phyloP scores from a whole-genome alignment of 2,329 filamentous ascomycete species.

The Neoscytalidium dimidiatum region DNA sequence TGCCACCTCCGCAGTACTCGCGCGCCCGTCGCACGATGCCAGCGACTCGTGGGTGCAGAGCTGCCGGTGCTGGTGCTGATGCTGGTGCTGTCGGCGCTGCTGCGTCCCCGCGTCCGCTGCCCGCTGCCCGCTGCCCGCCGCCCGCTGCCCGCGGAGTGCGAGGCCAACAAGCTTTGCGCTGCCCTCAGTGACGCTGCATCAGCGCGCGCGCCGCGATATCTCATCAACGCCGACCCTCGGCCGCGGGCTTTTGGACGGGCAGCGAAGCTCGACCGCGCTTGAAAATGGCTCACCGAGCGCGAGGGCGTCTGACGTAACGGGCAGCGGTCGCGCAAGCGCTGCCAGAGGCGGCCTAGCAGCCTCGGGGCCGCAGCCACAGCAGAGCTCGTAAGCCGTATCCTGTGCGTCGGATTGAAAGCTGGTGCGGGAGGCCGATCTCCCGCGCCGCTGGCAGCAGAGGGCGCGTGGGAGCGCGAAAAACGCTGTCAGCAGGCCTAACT shows the following conservation, averaged over 20 bases:
- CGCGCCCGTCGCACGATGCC: neutral
- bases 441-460: conserved; percentile 1
- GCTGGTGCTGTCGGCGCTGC: no score
- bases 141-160: neutral
- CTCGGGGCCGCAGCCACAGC: conserved; percentile 10
- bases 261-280: neutral
- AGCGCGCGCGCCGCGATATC: neutral
- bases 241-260: conserved; percentile 5
- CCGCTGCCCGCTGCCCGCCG: no score
- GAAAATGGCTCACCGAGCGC: conserved; percentile 16
- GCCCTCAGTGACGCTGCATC: neutral
- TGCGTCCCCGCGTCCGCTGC: neutral
- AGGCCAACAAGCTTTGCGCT: neutral
- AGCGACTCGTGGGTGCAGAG: neutral
- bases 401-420: neutral
- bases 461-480: neutral
- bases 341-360: conserved; percentile 8
- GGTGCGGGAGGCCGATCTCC: conserved; percentile 16
- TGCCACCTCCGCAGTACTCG: conserved; percentile 14
- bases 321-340: conserved; percentile 7
- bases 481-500: conserved; percentile 13
- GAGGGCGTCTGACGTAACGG: conserved; percentile 12
- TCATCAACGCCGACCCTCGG: conserved; percentile 2
- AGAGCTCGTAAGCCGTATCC: conserved; percentile 1
- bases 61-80: no score